These are phyloP conservation scores for Zymoseptoria crescenta DNA, from an alignment of 2,329 filamentous ascomycete species.

Conservation along the genomic window DNA sequence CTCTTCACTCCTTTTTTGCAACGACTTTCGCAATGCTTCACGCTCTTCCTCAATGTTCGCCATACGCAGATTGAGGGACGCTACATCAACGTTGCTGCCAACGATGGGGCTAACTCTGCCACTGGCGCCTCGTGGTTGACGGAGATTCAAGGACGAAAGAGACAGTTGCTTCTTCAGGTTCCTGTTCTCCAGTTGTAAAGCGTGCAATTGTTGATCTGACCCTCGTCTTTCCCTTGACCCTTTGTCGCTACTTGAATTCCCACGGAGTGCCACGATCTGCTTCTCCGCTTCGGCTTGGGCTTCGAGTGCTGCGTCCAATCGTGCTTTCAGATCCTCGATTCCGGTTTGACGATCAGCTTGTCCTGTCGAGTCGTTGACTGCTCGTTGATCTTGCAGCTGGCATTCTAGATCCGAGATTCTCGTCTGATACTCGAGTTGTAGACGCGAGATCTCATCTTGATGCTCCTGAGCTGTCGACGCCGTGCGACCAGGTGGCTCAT, in stretches of 20 bases:
- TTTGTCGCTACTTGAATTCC: slow-evolving; percentile 14
- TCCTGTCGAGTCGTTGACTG: slow-evolving; percentile 5
- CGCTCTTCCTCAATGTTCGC: slow-evolving; percentile 19
- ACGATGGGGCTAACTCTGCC: slow-evolving; percentile 6
- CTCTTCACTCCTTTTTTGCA: slow-evolving; percentile 20
- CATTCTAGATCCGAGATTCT: slow-evolving; percentile 10
- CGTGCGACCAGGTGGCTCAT: slow-evolving; percentile 4
- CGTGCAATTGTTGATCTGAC: slow-evolving; percentile 6
- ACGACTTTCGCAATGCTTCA: slow-evolving; percentile 12
- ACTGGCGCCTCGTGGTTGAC: slow-evolving; percentile 7
- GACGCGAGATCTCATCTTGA: slow-evolving; percentile 9
- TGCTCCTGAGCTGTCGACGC: slow-evolving; percentile 7
- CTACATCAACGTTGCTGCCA: slow-evolving; percentile 11
- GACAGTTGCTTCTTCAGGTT: slow-evolving; percentile 14
- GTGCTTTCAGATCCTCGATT: slow-evolving; percentile 17
- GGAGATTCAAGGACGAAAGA: slow-evolving; percentile 11
- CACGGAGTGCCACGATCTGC: slow-evolving; percentile 13
- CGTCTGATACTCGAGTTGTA: slow-evolving; percentile 8
- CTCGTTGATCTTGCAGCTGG: slow-evolving; percentile 9
- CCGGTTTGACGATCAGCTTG: slow-evolving; percentile 11
- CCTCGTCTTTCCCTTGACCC: slow-evolving; percentile 13
- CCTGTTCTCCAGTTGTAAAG: slow-evolving; percentile 13
- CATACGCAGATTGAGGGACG: slow-evolving; percentile 15
- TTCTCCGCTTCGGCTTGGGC: slow-evolving; percentile 22
- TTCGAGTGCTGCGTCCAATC: slow-evolving; percentile 21